phyloP scores from a whole-genome alignment of 768 basidiomycete species.

The Calocybe indica region DNA sequence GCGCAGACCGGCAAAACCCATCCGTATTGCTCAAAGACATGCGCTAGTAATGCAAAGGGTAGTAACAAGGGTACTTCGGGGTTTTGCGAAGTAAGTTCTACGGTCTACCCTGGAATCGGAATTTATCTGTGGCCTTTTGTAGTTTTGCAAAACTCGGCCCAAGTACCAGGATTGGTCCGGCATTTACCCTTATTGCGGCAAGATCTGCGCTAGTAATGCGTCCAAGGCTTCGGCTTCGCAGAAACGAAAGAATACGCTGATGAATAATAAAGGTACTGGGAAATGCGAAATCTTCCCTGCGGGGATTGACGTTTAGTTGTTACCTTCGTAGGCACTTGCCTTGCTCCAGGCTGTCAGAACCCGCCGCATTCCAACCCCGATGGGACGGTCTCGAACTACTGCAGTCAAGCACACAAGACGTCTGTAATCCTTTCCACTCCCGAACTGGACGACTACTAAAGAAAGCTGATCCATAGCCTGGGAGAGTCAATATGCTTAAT shows the following conservation, averaged over 20 bases:
- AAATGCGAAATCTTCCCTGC: neutral
- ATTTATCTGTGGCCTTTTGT: neutral
- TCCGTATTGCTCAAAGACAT: conserved; percentile 59
- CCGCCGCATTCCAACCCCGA: conserved; percentile 33
- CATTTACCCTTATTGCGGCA: conserved; percentile 1
- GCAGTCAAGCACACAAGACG: conserved; percentile 47
- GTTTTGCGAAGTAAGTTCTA: conserved; percentile 3
- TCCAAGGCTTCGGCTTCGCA: neutral
- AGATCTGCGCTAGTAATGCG: neutral
- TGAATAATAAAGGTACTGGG: neutral
- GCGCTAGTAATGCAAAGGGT: conserved; percentile 36
- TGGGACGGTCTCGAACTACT: conserved; percentile 38
- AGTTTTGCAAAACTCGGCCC: conserved; percentile 1
- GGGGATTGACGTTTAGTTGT: neutral
- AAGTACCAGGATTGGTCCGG: conserved; percentile 2
- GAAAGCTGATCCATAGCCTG: conserved; percentile 19
- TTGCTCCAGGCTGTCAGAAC: conserved; percentile 45
- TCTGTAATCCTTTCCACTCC: conserved; percentile 14
- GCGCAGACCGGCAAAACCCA: conserved; percentile 27
- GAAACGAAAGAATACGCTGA: neutral
- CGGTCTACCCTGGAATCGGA: neutral
- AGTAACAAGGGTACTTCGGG: conserved; percentile 5
- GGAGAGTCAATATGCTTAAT: conserved; percentile 50
- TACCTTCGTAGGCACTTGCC: conserved; percentile 32
- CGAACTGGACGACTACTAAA: neutral